Evolutionary conservation across 1,284 basidiomycete species (phyloP).

Genomic region (Vanrija humicola): DNA sequence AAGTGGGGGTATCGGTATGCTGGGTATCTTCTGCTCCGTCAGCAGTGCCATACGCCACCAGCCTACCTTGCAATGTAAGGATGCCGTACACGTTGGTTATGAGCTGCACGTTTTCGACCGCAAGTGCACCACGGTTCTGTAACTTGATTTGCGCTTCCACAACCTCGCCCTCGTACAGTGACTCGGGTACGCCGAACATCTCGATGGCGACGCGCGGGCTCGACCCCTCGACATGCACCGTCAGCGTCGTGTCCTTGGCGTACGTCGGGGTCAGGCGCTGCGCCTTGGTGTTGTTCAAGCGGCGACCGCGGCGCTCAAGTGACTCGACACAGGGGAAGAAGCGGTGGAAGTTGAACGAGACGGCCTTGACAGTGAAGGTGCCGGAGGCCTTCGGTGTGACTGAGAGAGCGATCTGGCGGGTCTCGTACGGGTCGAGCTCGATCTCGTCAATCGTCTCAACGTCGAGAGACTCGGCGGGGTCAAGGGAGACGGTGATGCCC

Average conservation of each 20-base stretch:
- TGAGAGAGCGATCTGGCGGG: constrained; percentile 33
- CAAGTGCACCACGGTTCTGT: constrained; percentile 37
- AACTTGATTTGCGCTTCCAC: constrained; percentile 26
- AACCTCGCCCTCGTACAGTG: constrained; percentile 41
- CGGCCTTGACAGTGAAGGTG: constrained; percentile 30
- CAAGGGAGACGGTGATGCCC: constrained; percentile 23
- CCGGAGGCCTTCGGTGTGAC: constrained; percentile 25
- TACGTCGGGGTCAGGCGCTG: constrained; percentile 48
- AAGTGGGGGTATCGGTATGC: constrained; percentile 15
- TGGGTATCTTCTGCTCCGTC: constrained; percentile 13
- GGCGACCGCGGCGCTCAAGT: constrained; percentile 45
- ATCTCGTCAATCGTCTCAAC: constrained; percentile 33
- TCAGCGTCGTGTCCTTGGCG: constrained; percentile 47
- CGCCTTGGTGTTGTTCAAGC: constrained; percentile 49
- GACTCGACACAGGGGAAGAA: constrained; percentile 48
- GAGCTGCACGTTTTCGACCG: constrained; percentile 32
- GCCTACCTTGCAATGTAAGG: constrained; percentile 2
- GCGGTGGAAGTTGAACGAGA: constrained; percentile 48
- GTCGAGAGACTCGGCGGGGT: constrained; percentile 12
- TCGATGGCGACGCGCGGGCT: constrained; percentile 40
- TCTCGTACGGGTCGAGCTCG: constrained; percentile 45
- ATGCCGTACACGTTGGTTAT: constrained; percentile 30
- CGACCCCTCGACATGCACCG: constrained; percentile 37
- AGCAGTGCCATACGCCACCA: neutral
- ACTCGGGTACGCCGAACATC: constrained; percentile 24